Percentiles rank a stretch among this genome's conserved stretches.
Evolutionary conservation across 2,329 filamentous ascomycete species (phyloP).

Genomic region (Clarireedia paspali): DNA sequence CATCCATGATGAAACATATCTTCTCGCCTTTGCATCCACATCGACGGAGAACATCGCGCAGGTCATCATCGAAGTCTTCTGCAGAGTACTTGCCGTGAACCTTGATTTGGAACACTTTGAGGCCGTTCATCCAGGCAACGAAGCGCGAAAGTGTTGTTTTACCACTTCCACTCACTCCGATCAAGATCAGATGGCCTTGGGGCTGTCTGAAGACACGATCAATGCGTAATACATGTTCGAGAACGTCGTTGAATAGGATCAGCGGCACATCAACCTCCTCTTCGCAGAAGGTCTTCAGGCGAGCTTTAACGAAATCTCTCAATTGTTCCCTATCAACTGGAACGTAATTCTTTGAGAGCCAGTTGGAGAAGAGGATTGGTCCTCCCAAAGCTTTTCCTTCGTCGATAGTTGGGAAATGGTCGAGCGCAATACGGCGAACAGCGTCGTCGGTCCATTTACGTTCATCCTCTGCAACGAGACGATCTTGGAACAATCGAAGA

Average conservation of each 20-base stretch:
- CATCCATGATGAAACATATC: constrained; percentile 99
- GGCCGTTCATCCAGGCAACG: constrained; percentile 99
- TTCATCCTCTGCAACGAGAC: constrained; percentile 89
- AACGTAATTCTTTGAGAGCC: constrained; percentile 97
- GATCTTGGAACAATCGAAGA: constrained; percentile 91
- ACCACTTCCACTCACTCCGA: constrained; percentile 95
- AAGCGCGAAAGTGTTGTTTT: constrained; percentile 98
- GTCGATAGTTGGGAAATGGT: constrained; percentile 93
- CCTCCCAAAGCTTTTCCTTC: constrained; percentile 81
- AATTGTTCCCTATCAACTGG: constrained; percentile 93
- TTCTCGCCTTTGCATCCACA: constrained; percentile 98
- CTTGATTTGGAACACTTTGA: constrained; percentile 99
- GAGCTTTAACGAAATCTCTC: constrained; percentile 93
- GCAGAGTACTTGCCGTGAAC: constrained; percentile 97
- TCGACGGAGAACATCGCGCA: constrained; percentile 85
- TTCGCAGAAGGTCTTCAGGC: constrained; percentile 96
- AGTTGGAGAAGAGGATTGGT: constrained; percentile 97
- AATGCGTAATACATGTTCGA: constrained; percentile 96
- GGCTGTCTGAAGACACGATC: constrained; percentile 98
- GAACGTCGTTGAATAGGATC: constrained; percentile 97
- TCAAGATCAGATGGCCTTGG: constrained; percentile 95
- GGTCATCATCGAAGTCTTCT: constrained; percentile 97
- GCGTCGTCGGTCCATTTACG: constrained; percentile 90
- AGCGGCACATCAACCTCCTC: constrained; percentile 98
- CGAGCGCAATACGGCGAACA: constrained; percentile 76